A percentile compares a stretch with the other conserved stretches of the same genome.
Evolutionary conservation across 2,329 filamentous ascomycete genomes (phyloP).

Genomic region (Fonsecaea nubica): DNA sequence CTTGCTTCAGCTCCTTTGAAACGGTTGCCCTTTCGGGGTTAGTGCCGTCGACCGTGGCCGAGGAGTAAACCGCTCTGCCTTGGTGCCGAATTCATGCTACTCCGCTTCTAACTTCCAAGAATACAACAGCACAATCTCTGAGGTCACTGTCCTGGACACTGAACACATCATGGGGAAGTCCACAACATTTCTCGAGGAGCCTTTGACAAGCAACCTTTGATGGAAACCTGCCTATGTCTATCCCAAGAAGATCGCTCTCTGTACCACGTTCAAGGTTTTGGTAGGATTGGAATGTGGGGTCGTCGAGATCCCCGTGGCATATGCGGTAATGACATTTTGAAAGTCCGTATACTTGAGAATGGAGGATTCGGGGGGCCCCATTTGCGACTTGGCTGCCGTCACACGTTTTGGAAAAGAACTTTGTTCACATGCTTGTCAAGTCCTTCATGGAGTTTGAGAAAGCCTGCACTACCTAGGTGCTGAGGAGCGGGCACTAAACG

Average conservation of each 20-base stretch:
- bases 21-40: background rate
- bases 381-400: background rate
- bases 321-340: background rate
- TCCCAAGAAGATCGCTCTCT: too few relatives aligned
- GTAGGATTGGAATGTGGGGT: background rate
- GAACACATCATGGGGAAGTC: too few relatives aligned
- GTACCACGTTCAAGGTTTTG: too few relatives aligned
- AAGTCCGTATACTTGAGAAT: background rate
- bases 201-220: too few relatives aligned
- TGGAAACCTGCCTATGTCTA: too few relatives aligned
- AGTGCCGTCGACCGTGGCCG: background rate
- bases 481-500: background rate
- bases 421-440: background rate
- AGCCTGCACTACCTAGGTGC: too few relatives aligned
- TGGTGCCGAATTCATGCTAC: background rate
- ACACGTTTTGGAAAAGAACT: background rate
- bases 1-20: slow-evolving; percentile 1
- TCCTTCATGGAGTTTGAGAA: background rate
- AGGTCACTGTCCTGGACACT: too few relatives aligned
- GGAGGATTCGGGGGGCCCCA: background rate
- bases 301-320: background rate
- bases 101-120: background rate
- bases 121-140: too few relatives aligned
- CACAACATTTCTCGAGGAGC: too few relatives aligned
- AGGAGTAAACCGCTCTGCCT: background rate